Evolutionary conservation across 129 eudicot species (phyloP).

Genomic region (Saposhnikovia divaricata): DNA sequence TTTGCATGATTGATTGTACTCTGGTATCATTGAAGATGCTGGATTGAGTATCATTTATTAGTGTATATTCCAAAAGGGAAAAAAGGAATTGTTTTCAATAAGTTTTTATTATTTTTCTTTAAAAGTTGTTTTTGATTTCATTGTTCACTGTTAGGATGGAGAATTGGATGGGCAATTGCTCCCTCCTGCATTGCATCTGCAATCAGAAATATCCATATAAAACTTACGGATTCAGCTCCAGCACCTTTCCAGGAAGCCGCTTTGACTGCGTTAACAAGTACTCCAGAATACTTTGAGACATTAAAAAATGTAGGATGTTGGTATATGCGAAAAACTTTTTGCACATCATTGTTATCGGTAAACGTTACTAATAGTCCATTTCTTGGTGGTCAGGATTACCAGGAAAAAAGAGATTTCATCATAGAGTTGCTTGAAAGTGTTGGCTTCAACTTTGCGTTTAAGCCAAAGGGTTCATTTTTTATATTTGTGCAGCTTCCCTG

Average conservation of each 20-base stretch:
- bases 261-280: slow-evolving; percentile 69
- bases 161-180: slow-evolving; percentile 98
- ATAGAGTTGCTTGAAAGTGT: slow-evolving; percentile 44
- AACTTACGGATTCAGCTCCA: slow-evolving; percentile 90
- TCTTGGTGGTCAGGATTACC: slow-evolving; percentile 54
- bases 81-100: neutral
- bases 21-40: neutral
- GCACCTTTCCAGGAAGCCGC: slow-evolving; percentile 99
- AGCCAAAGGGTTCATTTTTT: slow-evolving; percentile 81
- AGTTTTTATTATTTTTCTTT: neutral
- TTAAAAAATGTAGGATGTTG: slow-evolving; percentile 42
- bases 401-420: slow-evolving; percentile 60
- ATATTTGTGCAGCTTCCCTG: slow-evolving; percentile 70
- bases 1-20: neutral
- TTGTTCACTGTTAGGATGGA: slow-evolving; percentile 58
- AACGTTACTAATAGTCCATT: slow-evolving; percentile 4
- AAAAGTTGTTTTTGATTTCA: neutral
- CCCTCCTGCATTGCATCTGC: slow-evolving; percentile 77
- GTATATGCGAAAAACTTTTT: neutral
- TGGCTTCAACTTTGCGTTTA: slow-evolving; percentile 53
- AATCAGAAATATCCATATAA: slow-evolving; percentile 74
- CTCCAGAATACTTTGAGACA: slow-evolving; percentile 50
- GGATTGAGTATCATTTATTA: neutral
- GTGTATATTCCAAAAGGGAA: neutral
- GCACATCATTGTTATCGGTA: slow-evolving; percentile 3